Conservation (phyloP, 495 filamentous ascomycete genomes). For the Aspergillus heteromorphus region DNA sequence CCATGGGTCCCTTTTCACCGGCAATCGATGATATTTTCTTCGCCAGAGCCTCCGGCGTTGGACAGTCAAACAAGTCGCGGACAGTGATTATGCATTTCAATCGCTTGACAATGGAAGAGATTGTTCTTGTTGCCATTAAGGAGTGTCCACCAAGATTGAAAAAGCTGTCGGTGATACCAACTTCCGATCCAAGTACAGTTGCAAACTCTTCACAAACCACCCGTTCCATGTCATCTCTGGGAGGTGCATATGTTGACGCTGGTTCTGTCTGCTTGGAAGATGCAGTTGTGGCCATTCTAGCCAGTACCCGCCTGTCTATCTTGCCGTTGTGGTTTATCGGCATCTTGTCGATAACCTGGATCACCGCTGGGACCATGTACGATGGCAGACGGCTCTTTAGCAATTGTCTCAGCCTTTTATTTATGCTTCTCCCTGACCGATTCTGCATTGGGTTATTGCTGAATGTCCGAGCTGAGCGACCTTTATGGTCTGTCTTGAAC, state of each 20-base stretch:
- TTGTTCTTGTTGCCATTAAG: constrained; percentile 1
- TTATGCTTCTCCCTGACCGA: neutral
- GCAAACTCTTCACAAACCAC: constrained; percentile 5
- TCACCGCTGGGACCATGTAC: constrained; percentile 4
- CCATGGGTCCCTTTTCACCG: neutral
- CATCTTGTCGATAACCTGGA: constrained; percentile 1
- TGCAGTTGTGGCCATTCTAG: neutral
- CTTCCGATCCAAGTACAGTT: neutral
- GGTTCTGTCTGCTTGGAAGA: neutral
- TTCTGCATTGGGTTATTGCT: constrained; percentile 1
- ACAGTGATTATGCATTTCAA: neutral
- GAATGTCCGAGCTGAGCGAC: neutral
- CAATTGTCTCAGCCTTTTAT: neutral
- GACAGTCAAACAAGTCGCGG: constrained; percentile 1
- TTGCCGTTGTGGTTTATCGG: constrained; percentile 6
- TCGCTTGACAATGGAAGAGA: constrained; percentile 1
- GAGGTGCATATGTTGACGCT: neutral
- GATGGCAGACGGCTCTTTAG: neutral
- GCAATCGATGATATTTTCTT: neutral
- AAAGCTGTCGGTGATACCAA: constrained; percentile 2
- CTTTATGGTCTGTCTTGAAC: neutral
- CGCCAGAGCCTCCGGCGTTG: neutral
- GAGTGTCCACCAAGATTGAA: constrained; percentile 5
- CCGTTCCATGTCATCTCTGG: neutral
- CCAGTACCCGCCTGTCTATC: neutral